These are phyloP conservation scores for Fraxinus floribunda DNA, from an alignment of 305 asterid species.

Conservation along the genomic window DNA sequence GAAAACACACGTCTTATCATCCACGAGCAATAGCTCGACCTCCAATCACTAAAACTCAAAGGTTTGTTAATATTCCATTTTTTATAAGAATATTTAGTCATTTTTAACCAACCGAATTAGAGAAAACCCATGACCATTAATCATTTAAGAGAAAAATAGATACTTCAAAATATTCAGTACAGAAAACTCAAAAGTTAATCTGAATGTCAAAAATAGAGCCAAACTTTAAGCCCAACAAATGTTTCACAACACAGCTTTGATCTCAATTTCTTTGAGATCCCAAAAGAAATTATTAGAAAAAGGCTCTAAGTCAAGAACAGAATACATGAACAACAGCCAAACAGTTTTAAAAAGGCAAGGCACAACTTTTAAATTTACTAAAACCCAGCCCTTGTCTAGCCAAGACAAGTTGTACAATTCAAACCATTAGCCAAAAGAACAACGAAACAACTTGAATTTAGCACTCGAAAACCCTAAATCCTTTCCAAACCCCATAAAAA, in stretches of 20 bases:
- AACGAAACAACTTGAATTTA: background rate
- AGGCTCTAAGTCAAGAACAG: background rate
- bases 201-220: background rate
- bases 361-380: background rate
- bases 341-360: background rate
- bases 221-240: background rate
- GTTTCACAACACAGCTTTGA: background rate
- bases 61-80: background rate
- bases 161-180: background rate
- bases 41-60: background rate
- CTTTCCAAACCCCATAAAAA: background rate
- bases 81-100: background rate
- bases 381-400: background rate
- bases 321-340: background rate
- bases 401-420: background rate
- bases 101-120: background rate
- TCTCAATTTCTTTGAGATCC: background rate
- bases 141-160: background rate
- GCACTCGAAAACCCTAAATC: background rate
- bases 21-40: slow-evolving; percentile 1
- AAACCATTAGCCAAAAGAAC: background rate
- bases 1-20: slow-evolving; percentile 8
- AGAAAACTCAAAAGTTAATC: background rate
- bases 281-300: background rate
- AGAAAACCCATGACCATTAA: background rate